These are phyloP conservation scores for Ambrosia trifida DNA, from an alignment of 129 eudicot genomes.

Conservation along the genomic window DNA sequence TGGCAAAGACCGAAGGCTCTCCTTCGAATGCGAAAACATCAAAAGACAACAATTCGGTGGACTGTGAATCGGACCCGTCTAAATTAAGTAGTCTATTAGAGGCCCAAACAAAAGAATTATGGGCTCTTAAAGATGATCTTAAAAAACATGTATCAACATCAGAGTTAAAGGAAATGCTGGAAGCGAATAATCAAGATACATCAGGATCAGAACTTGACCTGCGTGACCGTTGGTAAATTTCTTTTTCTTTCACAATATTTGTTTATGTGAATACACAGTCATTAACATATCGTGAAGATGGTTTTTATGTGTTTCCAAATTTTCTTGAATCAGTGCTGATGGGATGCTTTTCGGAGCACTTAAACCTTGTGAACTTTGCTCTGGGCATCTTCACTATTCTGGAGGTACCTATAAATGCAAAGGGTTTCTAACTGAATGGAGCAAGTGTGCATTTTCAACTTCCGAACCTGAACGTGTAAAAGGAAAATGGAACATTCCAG, in stretches of 20 bases:
- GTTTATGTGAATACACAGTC: neutral
- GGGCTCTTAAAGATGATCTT: slow-evolving; percentile 91
- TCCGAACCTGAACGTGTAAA: slow-evolving; percentile 64
- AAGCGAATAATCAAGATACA: slow-evolving; percentile 67
- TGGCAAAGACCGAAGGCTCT: slow-evolving; percentile 54
- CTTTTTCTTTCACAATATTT: neutral
- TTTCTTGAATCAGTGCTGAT: slow-evolving; percentile 65
- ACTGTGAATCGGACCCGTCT: slow-evolving; percentile 33
- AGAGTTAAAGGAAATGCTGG: slow-evolving; percentile 81
- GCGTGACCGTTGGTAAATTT: slow-evolving; percentile 82
- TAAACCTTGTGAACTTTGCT: slow-evolving; percentile 58
- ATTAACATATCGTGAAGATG: neutral
- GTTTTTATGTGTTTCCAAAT: slow-evolving; percentile 3
- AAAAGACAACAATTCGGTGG: slow-evolving; percentile 25
- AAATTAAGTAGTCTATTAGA: slow-evolving; percentile 57
- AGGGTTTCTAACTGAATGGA: slow-evolving; percentile 83
- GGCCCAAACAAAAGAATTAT: slow-evolving; percentile 71
- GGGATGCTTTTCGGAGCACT: slow-evolving; percentile 93
- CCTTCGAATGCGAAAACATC: slow-evolving; percentile 29
- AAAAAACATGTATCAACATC: slow-evolving; percentile 59
- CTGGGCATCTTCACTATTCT: slow-evolving; percentile 70
- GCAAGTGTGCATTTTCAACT: slow-evolving; percentile 78
- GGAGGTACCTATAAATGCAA: slow-evolving; percentile 77
- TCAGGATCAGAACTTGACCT: slow-evolving; percentile 81
- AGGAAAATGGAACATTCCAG: slow-evolving; percentile 91